Evolutionary conservation across 192 early-diverging fungal species (phyloP).

Genomic region (Coemansia aciculifera): DNA sequence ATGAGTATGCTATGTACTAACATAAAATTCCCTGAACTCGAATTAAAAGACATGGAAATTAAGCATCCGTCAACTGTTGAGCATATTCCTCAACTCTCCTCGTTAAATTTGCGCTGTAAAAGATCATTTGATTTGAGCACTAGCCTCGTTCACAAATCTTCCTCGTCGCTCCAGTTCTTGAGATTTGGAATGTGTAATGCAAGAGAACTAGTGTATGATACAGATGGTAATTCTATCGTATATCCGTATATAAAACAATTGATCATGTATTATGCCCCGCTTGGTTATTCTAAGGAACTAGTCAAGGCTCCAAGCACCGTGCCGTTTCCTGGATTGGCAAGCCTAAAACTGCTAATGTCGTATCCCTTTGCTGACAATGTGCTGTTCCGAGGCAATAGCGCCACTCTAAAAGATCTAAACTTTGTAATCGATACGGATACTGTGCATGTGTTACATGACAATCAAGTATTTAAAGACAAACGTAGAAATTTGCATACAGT

Average conservation of each 20-base stretch:
- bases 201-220: not conserved
- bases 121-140: not conserved
- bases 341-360: not conserved
- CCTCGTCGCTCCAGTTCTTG: not conserved
- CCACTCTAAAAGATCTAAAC: not conserved
- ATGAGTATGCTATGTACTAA: not conserved
- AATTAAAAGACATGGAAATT: no score
- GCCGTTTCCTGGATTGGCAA: not conserved
- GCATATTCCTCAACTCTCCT: no score
- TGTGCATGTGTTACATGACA: not conserved
- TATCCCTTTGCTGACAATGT: not conserved
- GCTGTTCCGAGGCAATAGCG: not conserved
- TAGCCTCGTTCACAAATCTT: not conserved
- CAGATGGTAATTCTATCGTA: not conserved
- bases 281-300: not conserved
- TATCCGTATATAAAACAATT: slow-evolving; percentile 4
- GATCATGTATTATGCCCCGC: not conserved
- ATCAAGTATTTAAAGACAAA: not conserved
- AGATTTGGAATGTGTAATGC: not conserved
- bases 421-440: not conserved
- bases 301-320: not conserved
- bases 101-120: no score
- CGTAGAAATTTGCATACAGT: not conserved
- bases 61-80: no score
- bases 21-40: no score